Base-by-base conservation (phyloP, 2,329 filamentous ascomycete genomes). In the Scedosporium aurantiacum region DNA sequence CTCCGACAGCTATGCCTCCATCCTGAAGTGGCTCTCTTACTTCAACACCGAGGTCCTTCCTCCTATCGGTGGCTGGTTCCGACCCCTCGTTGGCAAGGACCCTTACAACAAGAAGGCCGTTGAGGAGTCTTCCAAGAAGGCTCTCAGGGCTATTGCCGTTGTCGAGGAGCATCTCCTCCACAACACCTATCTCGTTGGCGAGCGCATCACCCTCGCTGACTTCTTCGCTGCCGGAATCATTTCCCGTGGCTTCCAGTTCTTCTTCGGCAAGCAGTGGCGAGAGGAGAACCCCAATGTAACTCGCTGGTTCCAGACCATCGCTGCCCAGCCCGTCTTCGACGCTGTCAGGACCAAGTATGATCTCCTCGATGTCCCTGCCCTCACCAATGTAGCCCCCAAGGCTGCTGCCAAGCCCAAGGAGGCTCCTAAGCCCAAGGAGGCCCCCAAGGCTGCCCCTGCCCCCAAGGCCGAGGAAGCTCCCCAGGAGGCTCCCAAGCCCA, bases 71-170 rank as follows among this genome's bases (percentile, higher is more conserved):
- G 81, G 76, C 74, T 97, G 91, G 90, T 94, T 89, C 86, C 83
- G 83, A 68, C 94, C 94, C 68, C 86, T 97, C 68, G 75, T 91
- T 69, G 94, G 94, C 74, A 79, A 81, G 70, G 84, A 85, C 70
- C 80, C 86, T 68, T 99, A 97, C 86, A 97, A 97, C 88, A 99
- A 97, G 90, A 97, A 96, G 89, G 81, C 78, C 72, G 88, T 94
- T 64, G 93, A 97, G 61, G 91, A 96, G 28, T 78, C 83, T 68
- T 79, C 84, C 73, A 90, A 90, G 81, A 79, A 75, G 65, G 78
- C 88, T 63, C 76, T 83, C 69, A 88, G 87, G 81, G 85, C 82
- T 68, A 71, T 96, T 69, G 76, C 79, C 65, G 83, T 90, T 68
- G 79, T 94, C 61, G 94, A 99, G 82, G 82, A 89, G 73, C 90